These are phyloP conservation scores for Carex arenaria DNA, from an alignment of 202 grass and related monocot species.

Conservation along the genomic window DNA sequence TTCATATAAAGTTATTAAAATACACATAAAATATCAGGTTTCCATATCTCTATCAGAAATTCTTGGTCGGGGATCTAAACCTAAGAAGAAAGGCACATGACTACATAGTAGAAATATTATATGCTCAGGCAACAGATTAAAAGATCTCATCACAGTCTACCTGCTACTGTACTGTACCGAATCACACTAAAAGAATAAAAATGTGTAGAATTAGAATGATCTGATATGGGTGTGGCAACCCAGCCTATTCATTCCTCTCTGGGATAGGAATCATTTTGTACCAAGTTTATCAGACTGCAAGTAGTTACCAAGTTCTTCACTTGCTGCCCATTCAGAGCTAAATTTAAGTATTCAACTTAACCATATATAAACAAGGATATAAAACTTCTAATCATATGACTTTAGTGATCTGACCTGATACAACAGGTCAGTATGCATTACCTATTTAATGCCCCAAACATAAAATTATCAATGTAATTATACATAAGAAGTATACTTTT, in stretches of 20 bases:
- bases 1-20: not conserved
- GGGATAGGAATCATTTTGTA: slow-evolving; percentile 1
- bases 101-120: not conserved
- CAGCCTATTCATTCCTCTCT: not conserved
- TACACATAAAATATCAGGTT: not conserved
- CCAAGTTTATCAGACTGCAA: not conserved
- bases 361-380: not conserved
- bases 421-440: not conserved
- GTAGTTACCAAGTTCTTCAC: not conserved
- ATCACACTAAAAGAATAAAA: not conserved
- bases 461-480: not conserved
- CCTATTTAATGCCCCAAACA: not conserved
- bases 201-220: not conserved
- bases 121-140: not conserved
- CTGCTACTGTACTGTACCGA: not conserved
- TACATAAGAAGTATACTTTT: not conserved
- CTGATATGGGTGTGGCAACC: not conserved
- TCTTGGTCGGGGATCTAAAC: not conserved
- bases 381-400: not conserved
- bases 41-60: not conserved
- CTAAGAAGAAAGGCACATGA: not conserved
- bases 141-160: not conserved
- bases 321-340: not conserved
- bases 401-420: not conserved
- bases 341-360: not conserved